A percentile compares a stretch with the other conserved stretches of the same genome.
phyloP scores from a whole-genome alignment of 768 basidiomycete genomes.

The Lyophyllum shimeji region DNA sequence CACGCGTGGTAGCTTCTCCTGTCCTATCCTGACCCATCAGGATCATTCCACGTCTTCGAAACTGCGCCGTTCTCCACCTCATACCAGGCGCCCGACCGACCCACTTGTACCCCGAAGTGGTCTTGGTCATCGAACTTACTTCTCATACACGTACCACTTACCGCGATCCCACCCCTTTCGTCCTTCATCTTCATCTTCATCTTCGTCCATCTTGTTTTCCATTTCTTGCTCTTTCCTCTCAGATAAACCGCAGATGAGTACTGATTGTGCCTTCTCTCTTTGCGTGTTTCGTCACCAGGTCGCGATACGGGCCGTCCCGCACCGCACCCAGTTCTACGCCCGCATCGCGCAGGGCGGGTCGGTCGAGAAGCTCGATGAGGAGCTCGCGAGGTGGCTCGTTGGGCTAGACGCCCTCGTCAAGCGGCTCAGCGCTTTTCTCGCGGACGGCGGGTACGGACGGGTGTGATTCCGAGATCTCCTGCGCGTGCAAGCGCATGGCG shows the following conservation, averaged over 20 bases:
- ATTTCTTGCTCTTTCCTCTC: no score
- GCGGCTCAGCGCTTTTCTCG: slow-evolving; percentile 53
- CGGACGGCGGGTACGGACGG: slow-evolving; percentile 30
- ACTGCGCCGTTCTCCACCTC: background rate
- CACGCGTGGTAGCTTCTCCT: background rate
- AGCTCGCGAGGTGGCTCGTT: slow-evolving; percentile 58
- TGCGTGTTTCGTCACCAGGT: background rate
- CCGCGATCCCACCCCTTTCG: background rate
- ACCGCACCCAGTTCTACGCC: slow-evolving; percentile 60
- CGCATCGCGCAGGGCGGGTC: slow-evolving; percentile 62
- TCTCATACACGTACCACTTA: no score
- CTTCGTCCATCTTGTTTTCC: no score
- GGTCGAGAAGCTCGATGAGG: slow-evolving; percentile 49
- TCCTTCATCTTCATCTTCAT: no score
- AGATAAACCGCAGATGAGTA: no score
- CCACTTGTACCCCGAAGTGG: background rate
- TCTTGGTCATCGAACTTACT: background rate
- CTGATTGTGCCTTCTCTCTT: no score
- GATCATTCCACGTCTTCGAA: background rate
- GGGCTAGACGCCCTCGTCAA: slow-evolving; percentile 54
- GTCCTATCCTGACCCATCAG: background rate
- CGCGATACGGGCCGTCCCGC: slow-evolving; percentile 60
- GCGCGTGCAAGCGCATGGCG: no score
- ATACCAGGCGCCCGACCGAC: background rate
- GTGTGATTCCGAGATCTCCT: background rate